A percentile compares a stretch with the other conserved stretches of the same genome.
Evolutionary conservation across 1,139 yeast species (phyloP).

Genomic region (Candida anutae): DNA sequence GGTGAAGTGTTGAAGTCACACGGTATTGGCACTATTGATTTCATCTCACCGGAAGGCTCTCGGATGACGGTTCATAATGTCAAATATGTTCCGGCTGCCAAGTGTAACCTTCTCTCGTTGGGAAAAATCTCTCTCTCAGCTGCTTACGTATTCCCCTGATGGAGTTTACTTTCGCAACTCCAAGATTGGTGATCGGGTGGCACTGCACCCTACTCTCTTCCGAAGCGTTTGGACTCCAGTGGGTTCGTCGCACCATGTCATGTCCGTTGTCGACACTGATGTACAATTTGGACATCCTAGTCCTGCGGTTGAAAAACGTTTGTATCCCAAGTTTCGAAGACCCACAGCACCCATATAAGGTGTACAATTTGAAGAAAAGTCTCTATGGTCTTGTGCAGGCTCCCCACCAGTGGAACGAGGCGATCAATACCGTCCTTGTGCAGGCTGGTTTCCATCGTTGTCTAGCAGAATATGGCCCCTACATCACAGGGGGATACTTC

Average conservation of each 20-base stretch:
- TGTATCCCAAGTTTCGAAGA: no score
- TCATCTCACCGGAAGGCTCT: background rate
- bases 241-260: no score
- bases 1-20: background rate
- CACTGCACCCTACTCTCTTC: no score
- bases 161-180: no score
- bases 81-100: background rate
- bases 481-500: background rate
- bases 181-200: no score
- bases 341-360: no score
- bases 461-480: slow-evolving; percentile 1
- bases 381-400: slow-evolving; percentile 4
- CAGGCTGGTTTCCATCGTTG: slow-evolving; percentile 2
- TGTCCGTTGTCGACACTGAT: no score
- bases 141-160: no score
- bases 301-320: no score
- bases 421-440: slow-evolving; percentile 2
- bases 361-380: slow-evolving; percentile 1
- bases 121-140: no score
- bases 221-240: no score
- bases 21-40: background rate
- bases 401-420: slow-evolving; percentile 5
- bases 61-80: background rate
- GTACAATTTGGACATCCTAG: no score
- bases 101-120: background rate